phyloP scores from a whole-genome alignment of 768 basidiomycete species.

The Cantharellus cinnabarinus region DNA sequence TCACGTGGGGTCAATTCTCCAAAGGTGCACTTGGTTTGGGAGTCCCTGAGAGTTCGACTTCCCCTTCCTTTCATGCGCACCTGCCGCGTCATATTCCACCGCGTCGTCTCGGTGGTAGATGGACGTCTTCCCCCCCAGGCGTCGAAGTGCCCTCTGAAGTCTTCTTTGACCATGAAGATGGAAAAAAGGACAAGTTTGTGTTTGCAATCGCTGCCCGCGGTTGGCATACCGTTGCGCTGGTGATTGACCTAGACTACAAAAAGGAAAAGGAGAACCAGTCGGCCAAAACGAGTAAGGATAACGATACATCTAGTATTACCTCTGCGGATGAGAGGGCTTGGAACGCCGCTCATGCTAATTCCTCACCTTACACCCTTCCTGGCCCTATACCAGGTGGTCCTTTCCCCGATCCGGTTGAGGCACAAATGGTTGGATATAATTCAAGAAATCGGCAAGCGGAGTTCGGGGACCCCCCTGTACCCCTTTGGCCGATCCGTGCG shows the following conservation, averaged over 20 bases:
- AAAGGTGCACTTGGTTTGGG: constrained; percentile 74
- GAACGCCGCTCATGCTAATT: too few relatives aligned
- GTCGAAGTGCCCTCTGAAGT: constrained; percentile 49
- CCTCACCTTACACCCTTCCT: too few relatives aligned
- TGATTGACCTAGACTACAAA: constrained; percentile 45
- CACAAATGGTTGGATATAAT: too few relatives aligned
- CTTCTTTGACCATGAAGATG: constrained; percentile 37
- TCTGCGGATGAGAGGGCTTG: too few relatives aligned
- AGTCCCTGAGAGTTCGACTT: constrained; percentile 36
- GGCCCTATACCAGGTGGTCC: too few relatives aligned
- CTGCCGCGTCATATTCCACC: neutral
- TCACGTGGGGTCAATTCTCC: constrained; percentile 66
- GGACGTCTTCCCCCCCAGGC: constrained; percentile 18
- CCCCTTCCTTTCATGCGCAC: constrained; percentile 25
- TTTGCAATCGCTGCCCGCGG: constrained; percentile 66
- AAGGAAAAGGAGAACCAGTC: too few relatives aligned
- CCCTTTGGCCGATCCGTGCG: too few relatives aligned
- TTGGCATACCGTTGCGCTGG: constrained; percentile 83
- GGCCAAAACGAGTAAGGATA: too few relatives aligned
- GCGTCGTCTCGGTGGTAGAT: constrained; percentile 13
- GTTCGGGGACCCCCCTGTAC: too few relatives aligned
- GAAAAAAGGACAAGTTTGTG: constrained; percentile 41
- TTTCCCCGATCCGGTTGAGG: too few relatives aligned
- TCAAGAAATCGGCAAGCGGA: too few relatives aligned
- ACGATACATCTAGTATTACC: too few relatives aligned